Evolutionary conservation across 108 stramenopile genomes (phyloP).

Genomic region (Conticribra guillardii): DNA sequence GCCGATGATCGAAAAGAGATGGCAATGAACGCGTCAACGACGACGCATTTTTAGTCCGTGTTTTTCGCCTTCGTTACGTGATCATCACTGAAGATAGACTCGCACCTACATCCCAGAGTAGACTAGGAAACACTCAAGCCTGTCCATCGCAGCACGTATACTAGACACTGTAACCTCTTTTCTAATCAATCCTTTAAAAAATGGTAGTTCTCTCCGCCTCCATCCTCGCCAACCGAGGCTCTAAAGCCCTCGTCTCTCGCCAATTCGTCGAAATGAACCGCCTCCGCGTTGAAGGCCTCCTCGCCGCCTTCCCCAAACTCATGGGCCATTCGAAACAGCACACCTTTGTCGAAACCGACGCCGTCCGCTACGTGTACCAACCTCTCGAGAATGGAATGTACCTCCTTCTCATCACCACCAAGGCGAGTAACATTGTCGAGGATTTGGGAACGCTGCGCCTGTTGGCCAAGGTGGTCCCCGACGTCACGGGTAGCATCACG

Average conservation of each 20-base stretch:
- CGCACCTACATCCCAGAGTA: too few relatives aligned
- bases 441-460: constrained; percentile 97
- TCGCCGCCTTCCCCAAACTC: constrained; percentile 99
- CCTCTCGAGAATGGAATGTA: constrained; percentile 95
- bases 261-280: constrained; percentile 99
- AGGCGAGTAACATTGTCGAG: constrained; percentile 96
- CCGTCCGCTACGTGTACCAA: constrained; percentile 99
- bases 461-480: constrained; percentile 98
- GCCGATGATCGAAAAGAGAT: too few relatives aligned
- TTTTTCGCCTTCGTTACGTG: too few relatives aligned
- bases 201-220: constrained; percentile 89
- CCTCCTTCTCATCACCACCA: constrained; percentile 96
- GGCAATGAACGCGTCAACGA: too few relatives aligned
- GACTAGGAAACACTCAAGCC: background rate
- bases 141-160: background rate
- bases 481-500: constrained; percentile 91
- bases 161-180: background rate
- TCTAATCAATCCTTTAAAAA: background rate
- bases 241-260: constrained; percentile 92
- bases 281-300: constrained; percentile 96
- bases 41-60: too few relatives aligned
- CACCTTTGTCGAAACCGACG: constrained; percentile 98
- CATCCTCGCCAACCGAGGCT: constrained; percentile 80
- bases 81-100: too few relatives aligned
- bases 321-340: constrained; percentile 91